A percentile compares a stretch with the other conserved stretches of the same genome.
phyloP scores from a whole-genome alignment of 2,329 filamentous ascomycete genomes.

The Domatiomyces globalis region DNA sequence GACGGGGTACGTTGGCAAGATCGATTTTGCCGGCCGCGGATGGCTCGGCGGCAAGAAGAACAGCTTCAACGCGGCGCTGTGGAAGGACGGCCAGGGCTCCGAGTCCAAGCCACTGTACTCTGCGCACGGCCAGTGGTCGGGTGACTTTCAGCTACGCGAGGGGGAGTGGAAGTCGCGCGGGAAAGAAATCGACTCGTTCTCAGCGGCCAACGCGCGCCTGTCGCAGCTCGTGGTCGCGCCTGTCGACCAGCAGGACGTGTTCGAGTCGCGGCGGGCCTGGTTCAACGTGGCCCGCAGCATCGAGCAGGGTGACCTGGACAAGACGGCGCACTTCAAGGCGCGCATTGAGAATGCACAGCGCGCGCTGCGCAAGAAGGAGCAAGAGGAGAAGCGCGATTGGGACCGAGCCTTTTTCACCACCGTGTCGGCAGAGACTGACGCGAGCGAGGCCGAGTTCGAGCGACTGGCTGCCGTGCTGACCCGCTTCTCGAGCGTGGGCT shows the following conservation, averaged over 20 bases:
- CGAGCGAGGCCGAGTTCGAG: conserved; percentile 26
- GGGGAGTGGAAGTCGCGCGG: conserved; percentile 17
- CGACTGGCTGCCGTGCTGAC: conserved; percentile 30
- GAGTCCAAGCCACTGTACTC: conserved; percentile 57
- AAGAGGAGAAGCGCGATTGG: conserved; percentile 62
- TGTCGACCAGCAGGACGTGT: conserved; percentile 66
- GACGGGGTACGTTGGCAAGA: conserved; percentile 71
- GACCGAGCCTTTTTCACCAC: conserved; percentile 63
- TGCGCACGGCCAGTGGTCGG: conserved; percentile 78
- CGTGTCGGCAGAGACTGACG: conserved; percentile 20
- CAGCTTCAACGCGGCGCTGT: conserved; percentile 62
- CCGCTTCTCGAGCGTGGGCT: conserved; percentile 13
- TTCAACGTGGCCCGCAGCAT: conserved; percentile 71
- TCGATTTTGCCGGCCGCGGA: conserved; percentile 85
- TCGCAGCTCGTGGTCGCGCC: conserved; percentile 59
- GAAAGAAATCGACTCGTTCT: conserved; percentile 41
- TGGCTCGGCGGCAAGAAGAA: conserved; percentile 97
- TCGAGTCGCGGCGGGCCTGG: conserved; percentile 85
- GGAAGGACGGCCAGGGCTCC: conserved; percentile 49
- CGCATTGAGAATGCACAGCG: conserved; percentile 88
- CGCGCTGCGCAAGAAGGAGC: conserved; percentile 59
- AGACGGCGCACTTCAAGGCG: conserved; percentile 63
- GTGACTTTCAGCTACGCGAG: conserved; percentile 14
- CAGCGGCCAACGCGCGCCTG: conserved; percentile 38
- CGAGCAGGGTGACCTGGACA: conserved; percentile 69